Evolutionary conservation across 192 early-diverging fungal genomes (phyloP).

Genomic region (Mortierella antarctica): DNA sequence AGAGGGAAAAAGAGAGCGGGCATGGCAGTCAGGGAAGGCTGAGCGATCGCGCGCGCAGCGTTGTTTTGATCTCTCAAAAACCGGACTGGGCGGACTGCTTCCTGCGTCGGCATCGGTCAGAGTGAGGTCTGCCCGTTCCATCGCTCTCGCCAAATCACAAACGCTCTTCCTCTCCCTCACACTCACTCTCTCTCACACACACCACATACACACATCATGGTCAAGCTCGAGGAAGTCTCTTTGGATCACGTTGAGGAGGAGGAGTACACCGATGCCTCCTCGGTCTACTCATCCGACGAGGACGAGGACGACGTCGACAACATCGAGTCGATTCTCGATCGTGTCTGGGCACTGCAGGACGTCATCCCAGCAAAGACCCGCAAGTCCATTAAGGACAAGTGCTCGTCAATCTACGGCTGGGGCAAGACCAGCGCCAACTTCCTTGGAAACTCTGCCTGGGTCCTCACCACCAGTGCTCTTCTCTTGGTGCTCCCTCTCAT

Average conservation of each 20-base stretch:
- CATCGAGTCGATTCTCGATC: constrained; percentile 86
- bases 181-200: constrained; percentile 13
- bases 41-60: too few species aligned
- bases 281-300: constrained; percentile 68
- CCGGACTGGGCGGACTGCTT: too few species aligned
- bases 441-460: constrained; percentile 88
- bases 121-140: too few species aligned
- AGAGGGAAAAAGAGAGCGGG: background rate
- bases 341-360: constrained; percentile 86
- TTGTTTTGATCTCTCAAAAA: too few species aligned
- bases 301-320: constrained; percentile 78
- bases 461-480: constrained; percentile 87
- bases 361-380: constrained; percentile 85
- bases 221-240: constrained; percentile 65
- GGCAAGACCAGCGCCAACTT: constrained; percentile 68
- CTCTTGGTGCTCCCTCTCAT: constrained; percentile 88
- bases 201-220: constrained; percentile 43
- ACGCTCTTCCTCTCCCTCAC: background rate
- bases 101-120: too few species aligned
- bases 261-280: constrained; percentile 61
- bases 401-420: constrained; percentile 67
- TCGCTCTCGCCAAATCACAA: background rate
- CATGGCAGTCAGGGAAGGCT: background rate
- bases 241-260: constrained; percentile 63
- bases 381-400: constrained; percentile 66